phyloP scores from a whole-genome alignment of 23 red algal genomes.

The Gracilaria domingensis region DNA sequence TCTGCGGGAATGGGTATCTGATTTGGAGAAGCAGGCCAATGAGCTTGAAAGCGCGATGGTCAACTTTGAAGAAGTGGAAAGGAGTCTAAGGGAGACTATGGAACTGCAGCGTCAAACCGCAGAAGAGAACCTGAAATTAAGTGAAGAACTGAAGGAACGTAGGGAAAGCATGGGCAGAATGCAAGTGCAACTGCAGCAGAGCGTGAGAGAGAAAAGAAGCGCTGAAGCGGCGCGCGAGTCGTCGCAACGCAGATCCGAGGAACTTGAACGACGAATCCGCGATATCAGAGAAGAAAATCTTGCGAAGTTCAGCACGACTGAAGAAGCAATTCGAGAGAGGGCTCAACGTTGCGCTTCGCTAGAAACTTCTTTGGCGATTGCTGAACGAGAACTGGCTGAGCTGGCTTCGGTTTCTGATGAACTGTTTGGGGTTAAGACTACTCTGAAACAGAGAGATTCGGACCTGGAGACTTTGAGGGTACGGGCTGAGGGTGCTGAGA shows the following conservation, averaged over 20 bases:
- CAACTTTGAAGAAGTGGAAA: slow-evolving; percentile 65
- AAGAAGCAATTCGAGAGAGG: slow-evolving; percentile 49
- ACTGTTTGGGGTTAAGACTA: slow-evolving; percentile 52
- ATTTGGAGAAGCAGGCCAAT: slow-evolving; percentile 57
- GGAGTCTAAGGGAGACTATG: slow-evolving; percentile 38
- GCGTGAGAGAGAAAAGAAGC: slow-evolving; percentile 21
- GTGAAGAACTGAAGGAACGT: slow-evolving; percentile 40
- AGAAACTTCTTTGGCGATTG: slow-evolving; percentile 44
- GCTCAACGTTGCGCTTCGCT: slow-evolving; percentile 62
- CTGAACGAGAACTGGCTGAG: slow-evolving; percentile 55
- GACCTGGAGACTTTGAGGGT: slow-evolving; percentile 20
- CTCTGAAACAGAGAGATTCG: slow-evolving; percentile 25
- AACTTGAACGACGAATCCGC: slow-evolving; percentile 47
- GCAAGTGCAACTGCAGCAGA: slow-evolving; percentile 36
- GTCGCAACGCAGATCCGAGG: slow-evolving; percentile 24
- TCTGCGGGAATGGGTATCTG: slow-evolving; percentile 57
- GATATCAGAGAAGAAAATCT: slow-evolving; percentile 43
- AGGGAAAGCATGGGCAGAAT: background rate
- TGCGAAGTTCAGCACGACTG: slow-evolving; percentile 44
- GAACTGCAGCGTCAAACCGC: slow-evolving; percentile 37
- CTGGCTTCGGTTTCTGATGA: slow-evolving; percentile 43
- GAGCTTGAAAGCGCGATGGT: slow-evolving; percentile 42
- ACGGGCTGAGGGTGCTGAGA: slow-evolving; percentile 32
- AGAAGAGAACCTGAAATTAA: slow-evolving; percentile 32
- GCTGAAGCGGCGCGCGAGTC: slow-evolving; percentile 55